Percentiles rank a stretch among this genome's conserved stretches.
Conservation (phyloP, 345 rosid genomes). For the Lepidium africanum region DNA sequence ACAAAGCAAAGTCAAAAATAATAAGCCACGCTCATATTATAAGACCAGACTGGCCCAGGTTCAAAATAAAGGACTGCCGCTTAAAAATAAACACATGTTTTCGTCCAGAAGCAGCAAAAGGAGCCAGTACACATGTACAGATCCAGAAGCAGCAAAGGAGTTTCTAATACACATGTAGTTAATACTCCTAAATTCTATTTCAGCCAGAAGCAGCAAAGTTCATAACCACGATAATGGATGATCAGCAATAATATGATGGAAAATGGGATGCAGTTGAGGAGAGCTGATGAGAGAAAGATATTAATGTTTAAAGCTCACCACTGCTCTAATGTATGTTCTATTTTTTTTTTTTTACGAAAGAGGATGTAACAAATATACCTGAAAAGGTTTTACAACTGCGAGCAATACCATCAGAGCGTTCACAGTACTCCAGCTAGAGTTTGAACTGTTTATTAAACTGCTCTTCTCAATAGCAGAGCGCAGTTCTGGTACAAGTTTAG, state of each 20-base stretch:
- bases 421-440: conserved; percentile 44
- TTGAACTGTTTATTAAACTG: conserved; percentile 33
- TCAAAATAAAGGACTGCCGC: too few species aligned
- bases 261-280: background rate
- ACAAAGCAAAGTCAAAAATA: too few species aligned
- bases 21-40: too few species aligned
- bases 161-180: background rate
- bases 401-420: conserved; percentile 58
- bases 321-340: background rate
- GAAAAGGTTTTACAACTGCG: conserved; percentile 70
- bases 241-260: background rate
- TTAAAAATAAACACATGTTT: too few species aligned
- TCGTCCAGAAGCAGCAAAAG: too few species aligned
- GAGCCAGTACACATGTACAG: too few species aligned
- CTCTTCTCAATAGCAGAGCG: conserved; percentile 55
- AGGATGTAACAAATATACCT: conserved; percentile 38
- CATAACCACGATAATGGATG: background rate
- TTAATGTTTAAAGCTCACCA: background rate
- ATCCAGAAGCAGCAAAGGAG: too few species aligned
- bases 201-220: conserved; percentile 3
- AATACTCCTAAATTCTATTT: background rate
- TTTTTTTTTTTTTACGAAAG: background rate
- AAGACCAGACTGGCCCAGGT: too few species aligned
- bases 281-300: background rate
- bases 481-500: conserved; percentile 63